Conservation (phyloP, 495 filamentous ascomycete genomes). For the Cercophora samala region DNA sequence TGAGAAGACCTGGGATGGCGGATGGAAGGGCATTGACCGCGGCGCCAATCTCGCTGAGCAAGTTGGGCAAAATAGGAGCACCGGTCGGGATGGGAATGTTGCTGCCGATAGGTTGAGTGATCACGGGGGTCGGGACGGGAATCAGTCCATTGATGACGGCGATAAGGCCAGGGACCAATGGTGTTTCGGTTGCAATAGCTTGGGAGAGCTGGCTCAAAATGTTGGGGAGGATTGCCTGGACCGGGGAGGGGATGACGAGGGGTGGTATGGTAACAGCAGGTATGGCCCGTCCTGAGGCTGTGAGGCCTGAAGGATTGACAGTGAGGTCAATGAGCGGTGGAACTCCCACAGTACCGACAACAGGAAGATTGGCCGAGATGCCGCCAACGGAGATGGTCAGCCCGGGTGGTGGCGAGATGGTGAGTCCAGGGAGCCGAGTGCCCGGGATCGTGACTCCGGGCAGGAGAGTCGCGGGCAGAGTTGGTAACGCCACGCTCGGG, state of each 20-base stretch:
- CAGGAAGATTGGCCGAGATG: neutral
- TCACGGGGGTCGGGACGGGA: neutral
- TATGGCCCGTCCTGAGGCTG: neutral
- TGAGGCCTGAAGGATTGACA: neutral
- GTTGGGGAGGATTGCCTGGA: conserved; percentile 7
- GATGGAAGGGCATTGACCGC: neutral
- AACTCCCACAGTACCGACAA: neutral
- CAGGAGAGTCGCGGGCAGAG: neutral
- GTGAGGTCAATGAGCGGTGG: neutral
- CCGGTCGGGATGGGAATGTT: neutral
- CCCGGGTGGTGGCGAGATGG: neutral
- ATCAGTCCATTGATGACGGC: neutral
- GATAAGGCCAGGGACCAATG: neutral
- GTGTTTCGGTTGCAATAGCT: conserved; percentile 1
- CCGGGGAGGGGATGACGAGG: neutral
- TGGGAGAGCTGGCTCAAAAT: conserved; percentile 6
- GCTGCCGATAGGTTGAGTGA: neutral
- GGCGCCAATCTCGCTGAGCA: conserved; percentile 3
- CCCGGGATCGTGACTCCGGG: neutral
- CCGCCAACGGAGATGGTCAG: neutral
- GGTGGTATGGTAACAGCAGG: neutral
- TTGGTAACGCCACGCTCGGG: neutral
- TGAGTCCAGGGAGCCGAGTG: neutral
- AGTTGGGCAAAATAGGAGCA: conserved; percentile 2
- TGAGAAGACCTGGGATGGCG: conserved; percentile 4